Evolutionary conservation across 1,139 yeast genomes (phyloP), one percentile per base, ranked within the genome.

Genomic region (Candida tunisiensis): DNA sequence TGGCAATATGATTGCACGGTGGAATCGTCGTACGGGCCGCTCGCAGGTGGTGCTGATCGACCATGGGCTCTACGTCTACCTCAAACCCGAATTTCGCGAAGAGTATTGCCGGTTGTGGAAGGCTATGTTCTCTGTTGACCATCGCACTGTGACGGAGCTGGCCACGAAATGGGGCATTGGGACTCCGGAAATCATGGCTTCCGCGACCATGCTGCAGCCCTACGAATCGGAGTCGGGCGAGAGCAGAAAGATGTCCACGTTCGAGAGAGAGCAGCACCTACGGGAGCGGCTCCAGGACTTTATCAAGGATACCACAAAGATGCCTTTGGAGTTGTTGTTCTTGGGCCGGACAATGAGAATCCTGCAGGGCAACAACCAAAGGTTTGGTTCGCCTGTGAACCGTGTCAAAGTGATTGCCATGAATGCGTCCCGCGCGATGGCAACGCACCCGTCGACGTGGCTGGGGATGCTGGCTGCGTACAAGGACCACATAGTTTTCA

Each of bases 301-400:
- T 38, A 56, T 78, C 33, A 51, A 65, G 31, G 83, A 75, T 41
- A 62, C 72, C 10, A 65, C 65, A 28, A 66, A 65, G 44, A 69
- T 78, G 44, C 92, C 92, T 1, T 50, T 69, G 32, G 74, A 70
- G 30, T 48, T 78, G 28, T 57, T 74, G 18, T 74, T 78, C 39
- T 49, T 78, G 9, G 69, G 78, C 27, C 55, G 88, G 40, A 62
- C 80, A 8, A 73, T 74, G 74, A 55, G 85, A 32, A 74, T 77
- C 57, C 63, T 78, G 30, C 88, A 75, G 45, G 72, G 71, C 21
- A 50, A 74, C 38, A 78, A 78, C 44, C 69, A 67, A 37, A 55
- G 54, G 29, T 67, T 68, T 45, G 82, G 77, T 3, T 68, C 80
- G 13, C 88, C 88, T 0, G 75, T 75, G 11, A 78, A 78, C 44